phyloP scores from a whole-genome alignment of 2,329 filamentous ascomycete species.

The Chrysoporthe puriensis region DNA sequence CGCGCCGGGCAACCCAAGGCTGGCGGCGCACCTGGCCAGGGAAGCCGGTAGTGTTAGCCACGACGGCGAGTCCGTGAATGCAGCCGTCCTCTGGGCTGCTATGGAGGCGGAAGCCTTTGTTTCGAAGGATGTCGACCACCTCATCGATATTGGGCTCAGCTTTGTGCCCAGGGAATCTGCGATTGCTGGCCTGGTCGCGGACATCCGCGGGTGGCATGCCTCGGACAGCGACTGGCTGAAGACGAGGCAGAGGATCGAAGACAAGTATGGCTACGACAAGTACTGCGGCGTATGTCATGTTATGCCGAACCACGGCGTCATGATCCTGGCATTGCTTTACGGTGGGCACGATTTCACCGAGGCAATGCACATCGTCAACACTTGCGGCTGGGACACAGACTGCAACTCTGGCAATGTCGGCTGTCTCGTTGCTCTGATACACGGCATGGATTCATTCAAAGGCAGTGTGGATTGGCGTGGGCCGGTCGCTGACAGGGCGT shows the following conservation, averaged over 20 bases:
- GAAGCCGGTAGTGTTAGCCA: constrained; percentile 42
- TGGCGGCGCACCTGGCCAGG: constrained; percentile 39
- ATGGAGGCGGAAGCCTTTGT: constrained; percentile 45
- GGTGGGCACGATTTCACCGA: constrained; percentile 37
- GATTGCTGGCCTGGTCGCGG: constrained; percentile 35
- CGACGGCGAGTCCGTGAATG: constrained; percentile 43
- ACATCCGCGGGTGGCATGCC: constrained; percentile 38
- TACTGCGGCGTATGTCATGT: constrained; percentile 39
- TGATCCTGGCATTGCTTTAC: constrained; percentile 40
- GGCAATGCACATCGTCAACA: constrained; percentile 43
- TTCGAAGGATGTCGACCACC: constrained; percentile 37
- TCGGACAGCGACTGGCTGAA: constrained; percentile 38
- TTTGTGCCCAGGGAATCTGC: constrained; percentile 37
- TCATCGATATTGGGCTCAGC: constrained; percentile 38
- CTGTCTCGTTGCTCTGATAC: constrained; percentile 42
- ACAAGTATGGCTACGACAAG: constrained; percentile 40
- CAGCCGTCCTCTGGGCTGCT: constrained; percentile 43
- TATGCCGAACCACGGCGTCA: constrained; percentile 41
- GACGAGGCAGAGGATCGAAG: constrained; percentile 41
- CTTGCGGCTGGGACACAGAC: constrained; percentile 44
- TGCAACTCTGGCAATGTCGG: constrained; percentile 44
- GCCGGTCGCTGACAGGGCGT: constrained; percentile 39
- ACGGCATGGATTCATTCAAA: constrained; percentile 37
- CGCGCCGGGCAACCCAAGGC: constrained; percentile 36
- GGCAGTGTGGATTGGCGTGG: constrained; percentile 39